Evolutionary conservation across 2,329 filamentous ascomycete genomes (phyloP).

Genomic region (Pseudovirgaria hyperparasitica): DNA sequence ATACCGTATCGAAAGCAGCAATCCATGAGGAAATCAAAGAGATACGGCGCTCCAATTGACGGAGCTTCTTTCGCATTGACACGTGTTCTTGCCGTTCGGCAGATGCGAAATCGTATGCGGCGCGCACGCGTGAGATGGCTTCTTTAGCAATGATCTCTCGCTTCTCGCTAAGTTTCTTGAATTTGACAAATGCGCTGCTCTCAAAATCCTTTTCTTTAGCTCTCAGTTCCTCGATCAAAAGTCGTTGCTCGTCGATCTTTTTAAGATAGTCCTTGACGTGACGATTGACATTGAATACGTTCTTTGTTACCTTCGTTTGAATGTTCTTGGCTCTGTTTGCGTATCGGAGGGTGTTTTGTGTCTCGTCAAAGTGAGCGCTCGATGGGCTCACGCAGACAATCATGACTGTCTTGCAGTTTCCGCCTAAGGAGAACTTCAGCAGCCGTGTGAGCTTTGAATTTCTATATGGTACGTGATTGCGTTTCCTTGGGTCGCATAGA

Average conservation of each 20-base stretch:
- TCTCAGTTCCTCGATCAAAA: conserved; percentile 90
- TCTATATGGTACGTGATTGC: conserved; percentile 89
- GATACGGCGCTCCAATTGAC: conserved; percentile 74
- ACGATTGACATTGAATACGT: conserved; percentile 97
- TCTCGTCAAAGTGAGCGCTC: conserved; percentile 94
- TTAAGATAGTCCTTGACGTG: conserved; percentile 98
- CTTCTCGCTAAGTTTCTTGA: conserved; percentile 82
- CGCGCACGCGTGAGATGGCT: conserved; percentile 65
- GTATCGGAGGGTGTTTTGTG: conserved; percentile 93
- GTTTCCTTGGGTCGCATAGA: conserved; percentile 82
- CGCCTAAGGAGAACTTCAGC: conserved; percentile 91
- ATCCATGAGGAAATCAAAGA: conserved; percentile 84
- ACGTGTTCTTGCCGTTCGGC: conserved; percentile 68
- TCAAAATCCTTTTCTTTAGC: conserved; percentile 87
- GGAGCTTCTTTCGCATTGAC: conserved; percentile 67
- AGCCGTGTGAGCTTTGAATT: conserved; percentile 95
- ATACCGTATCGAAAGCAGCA: conserved; percentile 75
- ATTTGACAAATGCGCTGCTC: conserved; percentile 68
- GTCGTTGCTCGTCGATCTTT: conserved; percentile 98
- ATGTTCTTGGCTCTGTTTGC: conserved; percentile 98
- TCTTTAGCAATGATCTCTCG: conserved; percentile 63
- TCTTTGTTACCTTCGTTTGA: conserved; percentile 97
- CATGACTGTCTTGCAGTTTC: conserved; percentile 99
- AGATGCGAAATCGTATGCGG: conserved; percentile 70
- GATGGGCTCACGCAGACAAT: conserved; percentile 97